phyloP scores from a whole-genome alignment of 2,329 filamentous ascomycete species.

The Didymella segeticola region DNA sequence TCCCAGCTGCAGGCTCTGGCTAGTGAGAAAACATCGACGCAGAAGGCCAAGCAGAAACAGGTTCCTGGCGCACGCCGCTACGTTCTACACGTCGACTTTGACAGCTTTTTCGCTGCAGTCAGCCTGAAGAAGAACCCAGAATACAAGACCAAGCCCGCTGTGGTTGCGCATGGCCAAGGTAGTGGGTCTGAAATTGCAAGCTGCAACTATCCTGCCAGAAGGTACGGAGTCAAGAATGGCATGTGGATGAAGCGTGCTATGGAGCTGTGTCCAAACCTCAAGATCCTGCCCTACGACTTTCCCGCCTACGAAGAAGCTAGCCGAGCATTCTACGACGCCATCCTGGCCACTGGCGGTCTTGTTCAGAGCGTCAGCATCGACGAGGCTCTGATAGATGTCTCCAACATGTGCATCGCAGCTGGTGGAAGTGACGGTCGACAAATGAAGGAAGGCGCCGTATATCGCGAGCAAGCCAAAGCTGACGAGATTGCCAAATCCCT shows the following conservation, averaged over 20 bases:
- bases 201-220: slow-evolving; percentile 91
- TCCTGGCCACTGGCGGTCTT: slow-evolving; percentile 78
- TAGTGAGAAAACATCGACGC: slow-evolving; percentile 67
- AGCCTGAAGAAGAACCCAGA: slow-evolving; percentile 81
- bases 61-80: slow-evolving; percentile 74
- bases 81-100: slow-evolving; percentile 95
- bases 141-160: slow-evolving; percentile 78
- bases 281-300: slow-evolving; percentile 95
- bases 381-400: slow-evolving; percentile 88
- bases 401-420: slow-evolving; percentile 69
- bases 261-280: slow-evolving; percentile 82
- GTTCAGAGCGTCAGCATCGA: slow-evolving; percentile 98
- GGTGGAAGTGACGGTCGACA: slow-evolving; percentile 71
- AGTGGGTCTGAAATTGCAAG: slow-evolving; percentile 94
- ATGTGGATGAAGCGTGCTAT: slow-evolving; percentile 99
- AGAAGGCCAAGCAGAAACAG: slow-evolving; percentile 60
- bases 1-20: slow-evolving; percentile 83
- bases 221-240: slow-evolving; percentile 89
- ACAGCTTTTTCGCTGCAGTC: slow-evolving; percentile 97
- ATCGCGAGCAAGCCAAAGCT: slow-evolving; percentile 79
- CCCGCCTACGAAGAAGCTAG: slow-evolving; percentile 93
- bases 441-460: slow-evolving; percentile 71
- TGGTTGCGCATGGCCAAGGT: slow-evolving; percentile 86
- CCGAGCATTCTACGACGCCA: slow-evolving; percentile 82
- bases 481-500: slow-evolving; percentile 73